Conservation (phyloP, 225 moss, liverwort and hornwort species). For the Marchantia polymorpha region DNA sequence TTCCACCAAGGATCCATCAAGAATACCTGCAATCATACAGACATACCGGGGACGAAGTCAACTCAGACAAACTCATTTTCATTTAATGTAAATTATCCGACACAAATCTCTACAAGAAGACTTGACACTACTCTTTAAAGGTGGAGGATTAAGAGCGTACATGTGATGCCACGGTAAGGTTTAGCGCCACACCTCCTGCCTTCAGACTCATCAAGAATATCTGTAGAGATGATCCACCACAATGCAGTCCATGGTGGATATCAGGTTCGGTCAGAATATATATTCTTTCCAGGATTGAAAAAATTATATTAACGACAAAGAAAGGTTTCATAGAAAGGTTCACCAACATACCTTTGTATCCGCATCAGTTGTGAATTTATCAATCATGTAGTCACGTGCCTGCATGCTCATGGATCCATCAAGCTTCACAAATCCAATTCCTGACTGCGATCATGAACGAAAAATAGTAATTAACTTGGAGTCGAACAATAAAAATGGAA, state of each 20-base stretch:
- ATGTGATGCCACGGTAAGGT: conserved; percentile 65
- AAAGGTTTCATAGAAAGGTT: neutral
- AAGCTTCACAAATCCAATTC: conserved; percentile 56
- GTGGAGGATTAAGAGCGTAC: conserved; percentile 15
- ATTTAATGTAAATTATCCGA: neutral
- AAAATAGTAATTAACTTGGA: too few relatives aligned
- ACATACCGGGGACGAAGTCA: too few relatives aligned
- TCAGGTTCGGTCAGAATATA: neutral
- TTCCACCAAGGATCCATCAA: conserved; percentile 83
- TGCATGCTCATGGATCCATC: conserved; percentile 64
- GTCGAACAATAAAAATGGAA: too few relatives aligned
- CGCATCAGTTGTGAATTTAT: conserved; percentile 49
- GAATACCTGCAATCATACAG: conserved; percentile 36
- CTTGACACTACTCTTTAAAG: neutral
- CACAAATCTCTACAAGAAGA: neutral
- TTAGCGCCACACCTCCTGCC: conserved; percentile 71
- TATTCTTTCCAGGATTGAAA: neutral
- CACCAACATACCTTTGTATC: conserved; percentile 44
- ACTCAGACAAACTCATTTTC: neutral
- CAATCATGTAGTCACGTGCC: conserved; percentile 60
- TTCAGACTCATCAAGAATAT: conserved; percentile 70
- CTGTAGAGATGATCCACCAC: conserved; percentile 27
- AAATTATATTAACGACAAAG: neutral
- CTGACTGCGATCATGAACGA: conserved; percentile 28
- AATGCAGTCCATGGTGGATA: neutral